Evolutionary conservation across 1,284 basidiomycete genomes (phyloP).

Genomic region (Marasmius sp.): DNA sequence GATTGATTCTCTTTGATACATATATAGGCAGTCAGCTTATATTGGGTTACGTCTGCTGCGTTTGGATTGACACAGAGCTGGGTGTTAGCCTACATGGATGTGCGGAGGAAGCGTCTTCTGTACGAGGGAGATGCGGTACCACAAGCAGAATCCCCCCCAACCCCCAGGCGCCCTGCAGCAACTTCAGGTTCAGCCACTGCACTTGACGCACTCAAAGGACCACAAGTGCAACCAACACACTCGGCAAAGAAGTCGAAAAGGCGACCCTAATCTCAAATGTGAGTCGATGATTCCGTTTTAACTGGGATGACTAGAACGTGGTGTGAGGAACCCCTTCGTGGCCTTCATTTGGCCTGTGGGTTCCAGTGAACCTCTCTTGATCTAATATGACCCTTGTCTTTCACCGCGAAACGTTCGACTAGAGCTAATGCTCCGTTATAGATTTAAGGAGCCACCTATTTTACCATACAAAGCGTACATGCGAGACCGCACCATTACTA

Average conservation of each 20-base stretch:
- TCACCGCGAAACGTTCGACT: not conserved
- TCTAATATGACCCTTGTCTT: conserved; percentile 74
- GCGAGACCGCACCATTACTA: not conserved
- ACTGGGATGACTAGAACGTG: conserved; percentile 69
- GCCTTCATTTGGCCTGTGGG: conserved; percentile 31
- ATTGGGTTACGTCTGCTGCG: conserved; percentile 82
- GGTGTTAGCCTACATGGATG: conserved; percentile 66
- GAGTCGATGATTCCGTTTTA: conserved; percentile 7
- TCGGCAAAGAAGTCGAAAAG: conserved; percentile 3
- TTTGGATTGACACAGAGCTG: conserved; percentile 82
- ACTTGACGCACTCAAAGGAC: not conserved
- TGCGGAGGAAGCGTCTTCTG: conserved; percentile 39
- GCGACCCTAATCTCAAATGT: conserved; percentile 8
- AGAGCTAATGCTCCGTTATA: not conserved
- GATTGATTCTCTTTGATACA: conserved; percentile 11
- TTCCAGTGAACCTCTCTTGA: conserved; percentile 71
- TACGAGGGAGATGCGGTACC: conserved; percentile 11
- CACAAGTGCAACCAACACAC: not conserved
- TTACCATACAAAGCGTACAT: not conserved
- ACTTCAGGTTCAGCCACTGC: conserved; percentile 7
- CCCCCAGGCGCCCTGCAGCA: not conserved
- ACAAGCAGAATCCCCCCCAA: conserved; percentile 6
- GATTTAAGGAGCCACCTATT: not conserved
- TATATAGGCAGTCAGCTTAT: conserved; percentile 70
- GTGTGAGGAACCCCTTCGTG: conserved; percentile 61